Conservation (phyloP, 768 basidiomycete species). For the Cyathus striatus region DNA sequence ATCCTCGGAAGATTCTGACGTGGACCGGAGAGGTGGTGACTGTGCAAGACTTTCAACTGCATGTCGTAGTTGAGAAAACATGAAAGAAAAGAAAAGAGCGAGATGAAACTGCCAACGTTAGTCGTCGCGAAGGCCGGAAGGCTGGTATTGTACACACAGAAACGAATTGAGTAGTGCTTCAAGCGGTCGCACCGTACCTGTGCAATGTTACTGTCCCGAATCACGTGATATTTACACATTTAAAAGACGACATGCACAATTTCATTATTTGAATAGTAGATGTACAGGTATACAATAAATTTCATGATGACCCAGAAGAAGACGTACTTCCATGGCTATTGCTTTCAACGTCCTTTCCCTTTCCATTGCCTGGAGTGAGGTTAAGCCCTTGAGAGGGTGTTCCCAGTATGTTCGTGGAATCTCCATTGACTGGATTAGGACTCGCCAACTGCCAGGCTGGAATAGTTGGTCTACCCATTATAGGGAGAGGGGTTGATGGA, state of each 20-base stretch:
- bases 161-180: too few relatives aligned
- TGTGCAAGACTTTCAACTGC: constrained; percentile 69
- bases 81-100: constrained; percentile 17
- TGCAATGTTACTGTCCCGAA: too few relatives aligned
- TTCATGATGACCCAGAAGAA: not conserved
- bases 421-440: constrained; percentile 16
- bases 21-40: constrained; percentile 33
- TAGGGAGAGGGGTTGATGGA: constrained; percentile 45
- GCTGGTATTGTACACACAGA: not conserved
- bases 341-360: constrained; percentile 52
- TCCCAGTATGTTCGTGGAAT: constrained; percentile 6
- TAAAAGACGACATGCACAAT: too few relatives aligned
- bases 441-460: constrained; percentile 87
- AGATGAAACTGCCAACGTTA: not conserved
- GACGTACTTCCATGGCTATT: not conserved
- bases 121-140: not conserved
- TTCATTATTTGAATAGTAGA: not conserved
- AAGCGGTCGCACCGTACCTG: too few relatives aligned
- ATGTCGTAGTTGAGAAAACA: constrained; percentile 74
- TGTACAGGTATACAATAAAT: not conserved
- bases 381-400: constrained; percentile 5
- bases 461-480: constrained; percentile 64
- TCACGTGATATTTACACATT: too few relatives aligned
- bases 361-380: constrained; percentile 31
- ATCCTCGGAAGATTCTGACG: constrained; percentile 14